phyloP scores from a whole-genome alignment of 2,329 filamentous ascomycete species.

The Fusarium vanettenii region DNA sequence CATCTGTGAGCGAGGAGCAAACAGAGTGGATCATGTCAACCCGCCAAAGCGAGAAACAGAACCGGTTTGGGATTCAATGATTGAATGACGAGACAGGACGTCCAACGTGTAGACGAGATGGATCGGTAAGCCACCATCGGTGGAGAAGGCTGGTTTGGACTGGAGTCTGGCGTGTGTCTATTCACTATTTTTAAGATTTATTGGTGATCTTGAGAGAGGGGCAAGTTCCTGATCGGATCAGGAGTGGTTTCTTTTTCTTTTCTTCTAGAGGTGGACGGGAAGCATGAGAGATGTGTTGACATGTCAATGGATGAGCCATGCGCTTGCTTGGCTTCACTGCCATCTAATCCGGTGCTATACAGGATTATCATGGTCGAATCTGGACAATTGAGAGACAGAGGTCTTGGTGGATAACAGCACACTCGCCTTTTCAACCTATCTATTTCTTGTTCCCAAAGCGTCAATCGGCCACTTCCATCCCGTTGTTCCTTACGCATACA shows the following conservation, averaged over 20 bases:
- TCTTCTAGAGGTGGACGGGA: background rate
- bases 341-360: background rate
- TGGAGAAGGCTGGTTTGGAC: constrained; percentile 7
- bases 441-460: background rate
- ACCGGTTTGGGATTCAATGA: background rate
- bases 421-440: background rate
- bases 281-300: background rate
- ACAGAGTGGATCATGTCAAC: background rate
- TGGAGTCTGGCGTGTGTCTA: constrained; percentile 24
- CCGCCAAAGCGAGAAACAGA: background rate
- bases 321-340: constrained; percentile 4
- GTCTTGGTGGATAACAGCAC: constrained; percentile 12
- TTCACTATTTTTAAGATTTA: constrained; percentile 4
- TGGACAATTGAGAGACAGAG: constrained; percentile 5
- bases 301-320: constrained; percentile 5
- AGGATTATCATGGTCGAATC: constrained; percentile 9
- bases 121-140: constrained; percentile 14
- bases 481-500: background rate
- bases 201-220: background rate
- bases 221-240: constrained; percentile 1
- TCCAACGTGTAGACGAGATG: constrained; percentile 14
- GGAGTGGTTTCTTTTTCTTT: background rate
- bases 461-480: background rate
- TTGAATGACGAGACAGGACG: background rate
- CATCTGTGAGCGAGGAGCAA: constrained; percentile 66